Evolutionary conservation across 176 grass and related monocot species (phyloP), one percentile per base, ranked within the genome.

Genomic region (Aegilops umbellulata): DNA sequence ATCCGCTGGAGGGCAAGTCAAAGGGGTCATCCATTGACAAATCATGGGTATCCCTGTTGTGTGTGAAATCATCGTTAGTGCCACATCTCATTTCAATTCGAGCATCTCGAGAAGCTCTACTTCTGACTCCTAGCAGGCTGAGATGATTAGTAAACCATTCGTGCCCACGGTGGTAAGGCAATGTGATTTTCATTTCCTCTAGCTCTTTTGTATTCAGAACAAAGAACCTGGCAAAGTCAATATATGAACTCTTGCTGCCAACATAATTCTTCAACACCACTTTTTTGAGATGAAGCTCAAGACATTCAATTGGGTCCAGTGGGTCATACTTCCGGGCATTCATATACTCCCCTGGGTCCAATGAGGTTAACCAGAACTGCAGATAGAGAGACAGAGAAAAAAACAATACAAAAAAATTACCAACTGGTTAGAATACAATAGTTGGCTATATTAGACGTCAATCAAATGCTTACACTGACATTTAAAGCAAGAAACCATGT

Each of bases 141-240:
- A n/a, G n/a, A n/a, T 75, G 72, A 49, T 1, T 8, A 47, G 41
- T 25, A 27, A 3, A 27, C 14, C 72, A 49, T 49, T 5, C 16
- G 14, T 10, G 12, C 13, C 19, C 14, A 13, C 3, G 14, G 13
- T 75, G 41, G 14, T 29, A 49, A 19, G 42, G 68, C 20, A 71
- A 71, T 17, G 3, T 39, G 34, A 39, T 41, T 12, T 71, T 71
- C 68, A 71, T 71, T 71, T 36, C 34, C 68, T 71, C 13, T 38
- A 82, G 46, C 22, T 35, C 30, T 35, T 69, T 53, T 1, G 80
- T 22, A 69, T 69, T 82, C 64, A 68, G n/a, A 55, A 82, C 4
- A 69, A 82, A 69, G 65, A 55, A 82, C 13, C 57, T 69, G 65
- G 80, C 42, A 23, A 82, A 69, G 42, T 23, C 6, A 57, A 82